These are phyloP conservation scores for Clavispora phyllophila DNA, from an alignment of 805 yeast species.

Conservation along the genomic window DNA sequence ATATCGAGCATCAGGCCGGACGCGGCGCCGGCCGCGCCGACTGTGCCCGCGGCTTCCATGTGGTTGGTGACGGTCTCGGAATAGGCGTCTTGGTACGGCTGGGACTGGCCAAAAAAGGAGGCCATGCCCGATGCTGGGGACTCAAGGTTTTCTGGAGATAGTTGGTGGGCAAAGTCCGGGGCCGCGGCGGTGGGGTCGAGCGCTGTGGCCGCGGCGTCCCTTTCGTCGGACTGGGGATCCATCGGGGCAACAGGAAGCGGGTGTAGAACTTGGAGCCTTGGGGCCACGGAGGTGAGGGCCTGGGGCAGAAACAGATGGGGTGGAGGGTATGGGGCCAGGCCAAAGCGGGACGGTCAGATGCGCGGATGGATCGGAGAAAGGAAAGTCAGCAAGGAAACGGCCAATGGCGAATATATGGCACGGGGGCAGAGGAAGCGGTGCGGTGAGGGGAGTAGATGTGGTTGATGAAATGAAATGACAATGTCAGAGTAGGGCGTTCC, in stretches of 20 bases:
- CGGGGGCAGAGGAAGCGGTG: neutral
- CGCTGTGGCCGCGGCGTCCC: neutral
- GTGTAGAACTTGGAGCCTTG: no score
- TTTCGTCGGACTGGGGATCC: neutral
- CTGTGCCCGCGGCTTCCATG: neutral
- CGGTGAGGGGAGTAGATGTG: neutral
- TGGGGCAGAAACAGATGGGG: no score
- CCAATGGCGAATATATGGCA: neutral
- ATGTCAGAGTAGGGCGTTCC: neutral
- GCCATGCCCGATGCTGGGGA: neutral
- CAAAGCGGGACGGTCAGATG: no score
- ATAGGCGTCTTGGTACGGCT: neutral
- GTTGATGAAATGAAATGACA: neutral
- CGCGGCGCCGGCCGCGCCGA: neutral
- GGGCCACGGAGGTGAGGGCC: no score
- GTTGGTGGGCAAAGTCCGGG: neutral
- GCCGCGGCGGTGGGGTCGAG: neutral
- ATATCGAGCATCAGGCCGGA: neutral
- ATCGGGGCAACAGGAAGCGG: neutral
- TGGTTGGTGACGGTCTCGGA: neutral
- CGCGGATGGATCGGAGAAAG: no score
- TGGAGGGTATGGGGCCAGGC: no score
- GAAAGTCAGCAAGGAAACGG: neutral
- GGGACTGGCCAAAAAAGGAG: neutral
- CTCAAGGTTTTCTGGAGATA: neutral